Evolutionary conservation across 2,329 filamentous ascomycete species (phyloP).

Genomic region (Ilyonectria destructans): DNA sequence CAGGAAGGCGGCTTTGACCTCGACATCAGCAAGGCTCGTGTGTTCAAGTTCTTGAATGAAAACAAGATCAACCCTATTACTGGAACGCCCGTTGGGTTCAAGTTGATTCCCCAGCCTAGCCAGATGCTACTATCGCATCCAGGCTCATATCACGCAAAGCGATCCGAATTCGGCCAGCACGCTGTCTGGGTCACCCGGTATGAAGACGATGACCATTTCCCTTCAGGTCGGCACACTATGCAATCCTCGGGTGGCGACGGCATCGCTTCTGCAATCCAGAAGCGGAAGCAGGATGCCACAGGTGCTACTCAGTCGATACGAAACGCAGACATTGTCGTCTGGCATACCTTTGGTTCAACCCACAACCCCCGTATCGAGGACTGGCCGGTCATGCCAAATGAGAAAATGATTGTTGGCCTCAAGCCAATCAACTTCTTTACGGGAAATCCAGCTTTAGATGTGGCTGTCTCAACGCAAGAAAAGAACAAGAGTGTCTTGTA

Average conservation of each 20-base stretch:
- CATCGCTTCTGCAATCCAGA: slow-evolving; percentile 52
- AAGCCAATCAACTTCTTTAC: slow-evolving; percentile 71
- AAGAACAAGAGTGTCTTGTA: slow-evolving; percentile 53
- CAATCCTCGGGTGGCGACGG: slow-evolving; percentile 63
- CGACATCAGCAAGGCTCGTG: slow-evolving; percentile 64
- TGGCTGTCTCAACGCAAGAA: slow-evolving; percentile 59
- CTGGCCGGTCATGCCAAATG: slow-evolving; percentile 79
- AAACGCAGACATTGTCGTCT: slow-evolving; percentile 71
- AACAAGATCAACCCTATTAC: slow-evolving; percentile 60
- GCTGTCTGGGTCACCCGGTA: slow-evolving; percentile 64
- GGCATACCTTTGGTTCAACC: slow-evolving; percentile 74
- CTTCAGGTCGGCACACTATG: slow-evolving; percentile 62
- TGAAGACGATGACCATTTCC: slow-evolving; percentile 61
- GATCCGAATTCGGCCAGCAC: slow-evolving; percentile 62
- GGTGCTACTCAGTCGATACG: slow-evolving; percentile 56
- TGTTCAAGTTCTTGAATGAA: slow-evolving; percentile 67
- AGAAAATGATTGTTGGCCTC: slow-evolving; percentile 67
- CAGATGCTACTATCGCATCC: slow-evolving; percentile 61
- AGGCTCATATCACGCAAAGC: slow-evolving; percentile 57
- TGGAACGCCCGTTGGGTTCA: slow-evolving; percentile 63
- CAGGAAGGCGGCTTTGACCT: slow-evolving; percentile 65
- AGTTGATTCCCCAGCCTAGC: slow-evolving; percentile 63
- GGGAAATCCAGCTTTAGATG: slow-evolving; percentile 67
- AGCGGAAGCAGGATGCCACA: slow-evolving; percentile 24
- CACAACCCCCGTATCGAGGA: slow-evolving; percentile 78